Evolutionary conservation across 2,329 filamentous ascomycete genomes (phyloP).

Genomic region (Aplosporella prunicola): DNA sequence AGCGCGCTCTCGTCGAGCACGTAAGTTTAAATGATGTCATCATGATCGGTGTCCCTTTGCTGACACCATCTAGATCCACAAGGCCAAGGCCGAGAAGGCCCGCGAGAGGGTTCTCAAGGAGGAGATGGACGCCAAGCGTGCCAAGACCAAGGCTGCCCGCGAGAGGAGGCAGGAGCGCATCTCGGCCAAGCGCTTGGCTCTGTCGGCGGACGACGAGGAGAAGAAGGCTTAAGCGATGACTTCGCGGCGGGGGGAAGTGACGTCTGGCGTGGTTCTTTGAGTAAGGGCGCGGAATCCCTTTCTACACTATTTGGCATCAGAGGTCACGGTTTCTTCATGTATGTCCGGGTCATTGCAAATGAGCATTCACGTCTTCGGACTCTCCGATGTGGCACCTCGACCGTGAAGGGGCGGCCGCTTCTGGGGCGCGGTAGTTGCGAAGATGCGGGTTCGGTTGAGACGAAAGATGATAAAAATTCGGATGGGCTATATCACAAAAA

Average conservation of each 20-base stretch:
- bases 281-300: slow-evolving; percentile 30
- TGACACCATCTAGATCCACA: slow-evolving; percentile 70
- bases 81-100: slow-evolving; percentile 98
- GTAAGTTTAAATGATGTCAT: slow-evolving; percentile 55
- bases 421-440: too few species aligned
- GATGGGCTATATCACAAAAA: too few species aligned
- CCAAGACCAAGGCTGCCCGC: slow-evolving; percentile 99
- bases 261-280: slow-evolving; percentile 33
- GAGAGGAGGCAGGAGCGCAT: slow-evolving; percentile 95
- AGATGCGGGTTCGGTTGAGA: too few species aligned
- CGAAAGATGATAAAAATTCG: too few species aligned
- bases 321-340: slow-evolving; percentile 34
- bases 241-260: slow-evolving; percentile 24
- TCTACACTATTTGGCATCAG: slow-evolving; percentile 30
- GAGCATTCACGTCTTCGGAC: slow-evolving; percentile 9
- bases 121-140: slow-evolving; percentile 99
- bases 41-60: slow-evolving; percentile 23
- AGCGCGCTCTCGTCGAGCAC: slow-evolving; percentile 99
- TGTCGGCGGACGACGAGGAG: slow-evolving; percentile 59
- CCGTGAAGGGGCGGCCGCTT: too few species aligned
- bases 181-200: slow-evolving; percentile 78
- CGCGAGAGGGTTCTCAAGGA: slow-evolving; percentile 95
- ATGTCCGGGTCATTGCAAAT: slow-evolving; percentile 32
- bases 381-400: too few species aligned
- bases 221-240: slow-evolving; percentile 23